Base-by-base conservation (phyloP, 371 early-diverging fungal genomes). In the Mucor lusitanicus region DNA sequence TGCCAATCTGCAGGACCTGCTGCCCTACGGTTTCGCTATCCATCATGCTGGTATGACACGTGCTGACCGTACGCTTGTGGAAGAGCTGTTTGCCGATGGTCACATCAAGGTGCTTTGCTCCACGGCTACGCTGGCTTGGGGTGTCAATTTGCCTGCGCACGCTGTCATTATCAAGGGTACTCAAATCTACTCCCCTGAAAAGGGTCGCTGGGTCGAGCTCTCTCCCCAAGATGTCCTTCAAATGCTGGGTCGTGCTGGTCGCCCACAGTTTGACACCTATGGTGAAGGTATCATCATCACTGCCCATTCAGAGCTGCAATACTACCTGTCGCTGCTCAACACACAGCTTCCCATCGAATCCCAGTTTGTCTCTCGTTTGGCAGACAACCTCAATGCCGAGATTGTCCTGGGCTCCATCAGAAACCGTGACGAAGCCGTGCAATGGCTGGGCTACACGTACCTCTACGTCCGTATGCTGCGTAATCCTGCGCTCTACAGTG, bases 101-200 rank as follows among this genome's bases (percentile, higher is more conserved):
- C 93, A 94, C 63, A 84, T 99, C 66, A 91, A 95, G 79, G 95
- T 99, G 17, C 87, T 99, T 54, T 95, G 97, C 39, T 96, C 95
- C 5, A 99, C 99, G 11, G 97, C 99, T 15, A 99, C 99, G 0
- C 85, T 99, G 56, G 99, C 99, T 33, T 99, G 99, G 99, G 99
- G 99, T 83, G 99, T 99, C 64, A 99, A 99, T 77, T 88, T 99
- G 71, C 99, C 99, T 27, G 99, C 99, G 17, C 96, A 99, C 77
- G 92, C 97, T 3, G 99, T 99, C 56, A 94, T 99, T 60, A 98
- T 99, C 79, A 99, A 98, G 83, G 99, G 99, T 12, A 99, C 99
- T 7, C 96, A 96, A 74, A 94, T 98, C 67, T 99, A 99, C 77
- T 88, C 90, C 25, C 94, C 97, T 8, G 96, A 97, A 72, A 94